Percentiles rank a stretch among this genome's conserved stretches.
Conservation (phyloP, 768 basidiomycete genomes). For the Leucosporidium yakuticum region DNA sequence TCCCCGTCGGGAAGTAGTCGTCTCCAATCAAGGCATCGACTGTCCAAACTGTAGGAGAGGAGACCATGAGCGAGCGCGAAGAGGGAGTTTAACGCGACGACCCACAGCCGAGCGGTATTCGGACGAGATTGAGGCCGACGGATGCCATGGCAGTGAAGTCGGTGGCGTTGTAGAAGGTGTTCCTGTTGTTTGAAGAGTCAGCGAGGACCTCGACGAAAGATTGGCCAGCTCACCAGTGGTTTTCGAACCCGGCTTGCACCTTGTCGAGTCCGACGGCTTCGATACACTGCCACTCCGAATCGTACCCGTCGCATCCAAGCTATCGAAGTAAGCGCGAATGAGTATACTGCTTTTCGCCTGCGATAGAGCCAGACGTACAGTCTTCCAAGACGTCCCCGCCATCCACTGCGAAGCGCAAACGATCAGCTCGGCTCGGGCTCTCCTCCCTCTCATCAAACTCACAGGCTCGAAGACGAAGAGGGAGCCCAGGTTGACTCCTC, state of each 20-base stretch:
- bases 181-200: conserved; percentile 11
- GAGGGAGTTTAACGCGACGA: background rate
- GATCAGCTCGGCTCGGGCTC: background rate
- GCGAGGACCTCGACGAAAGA: background rate
- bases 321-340: background rate
- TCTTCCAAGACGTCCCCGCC: conserved; percentile 1
- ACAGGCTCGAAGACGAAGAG: conserved; percentile 19
- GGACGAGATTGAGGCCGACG: conserved; percentile 12
- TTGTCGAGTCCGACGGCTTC: conserved; percentile 2
- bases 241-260: conserved; percentile 9
- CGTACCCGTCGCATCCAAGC: conserved; percentile 4
- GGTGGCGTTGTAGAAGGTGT: background rate
- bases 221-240: conserved; percentile 12
- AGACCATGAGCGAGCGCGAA: too few species aligned
- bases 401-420: conserved; percentile 7
- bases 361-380: conserved; percentile 4
- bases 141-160: conserved; percentile 16
- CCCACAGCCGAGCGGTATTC: conserved; percentile 16
- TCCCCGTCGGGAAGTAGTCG: conserved; percentile 8
- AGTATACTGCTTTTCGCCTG: too few species aligned
- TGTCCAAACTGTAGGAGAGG: conserved; percentile 10
- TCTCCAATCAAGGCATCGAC: conserved; percentile 11
- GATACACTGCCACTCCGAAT: conserved; percentile 19
- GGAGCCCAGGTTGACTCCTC: conserved; percentile 17
- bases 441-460: background rate